phyloP scores from a whole-genome alignment of 2,329 filamentous ascomycete species.

The Coniochaeta sp. region DNA sequence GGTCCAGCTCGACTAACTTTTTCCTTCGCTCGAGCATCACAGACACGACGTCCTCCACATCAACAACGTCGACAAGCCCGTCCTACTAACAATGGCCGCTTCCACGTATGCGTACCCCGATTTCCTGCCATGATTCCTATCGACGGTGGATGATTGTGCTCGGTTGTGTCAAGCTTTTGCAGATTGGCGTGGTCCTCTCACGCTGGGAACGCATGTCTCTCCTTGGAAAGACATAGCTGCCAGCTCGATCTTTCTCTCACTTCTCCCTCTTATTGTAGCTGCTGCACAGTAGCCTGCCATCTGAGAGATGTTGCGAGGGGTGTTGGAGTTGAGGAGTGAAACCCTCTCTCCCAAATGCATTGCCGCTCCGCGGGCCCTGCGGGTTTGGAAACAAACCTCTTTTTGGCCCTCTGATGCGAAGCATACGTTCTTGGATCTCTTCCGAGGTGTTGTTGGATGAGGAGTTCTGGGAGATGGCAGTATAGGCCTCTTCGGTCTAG shows the following conservation, averaged over 20 bases:
- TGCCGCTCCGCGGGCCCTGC: slow-evolving; percentile 39
- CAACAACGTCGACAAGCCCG: slow-evolving; percentile 24
- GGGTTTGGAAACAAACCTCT: not conserved
- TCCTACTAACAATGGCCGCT: slow-evolving; percentile 10
- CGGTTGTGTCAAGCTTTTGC: slow-evolving; percentile 29
- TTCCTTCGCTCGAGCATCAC: slow-evolving; percentile 6
- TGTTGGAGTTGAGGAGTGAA: slow-evolving; percentile 67
- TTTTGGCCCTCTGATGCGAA: slow-evolving; percentile 21
- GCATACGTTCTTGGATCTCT: slow-evolving; percentile 43
- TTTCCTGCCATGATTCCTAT: slow-evolving; percentile 8
- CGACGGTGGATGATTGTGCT: slow-evolving; percentile 10
- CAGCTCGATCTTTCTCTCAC: slow-evolving; percentile 73
- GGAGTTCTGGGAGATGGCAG: slow-evolving; percentile 23
- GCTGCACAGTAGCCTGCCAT: slow-evolving; percentile 34
- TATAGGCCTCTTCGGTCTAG: slow-evolving; percentile 4
- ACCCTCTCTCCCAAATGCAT: slow-evolving; percentile 67
- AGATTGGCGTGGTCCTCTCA: slow-evolving; percentile 80
- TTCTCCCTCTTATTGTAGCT: slow-evolving; percentile 43
- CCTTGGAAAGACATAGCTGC: slow-evolving; percentile 37
- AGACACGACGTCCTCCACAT: slow-evolving; percentile 18
- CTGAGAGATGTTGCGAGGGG: slow-evolving; percentile 58
- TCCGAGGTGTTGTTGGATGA: slow-evolving; percentile 74
- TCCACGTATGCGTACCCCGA: slow-evolving; percentile 18
- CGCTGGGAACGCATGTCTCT: slow-evolving; percentile 53
- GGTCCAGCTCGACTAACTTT: slow-evolving; percentile 3